Percentiles rank a stretch among this genome's conserved stretches.
phyloP scores from a whole-genome alignment of 306 rosid genomes.

The Prunus padus region DNA sequence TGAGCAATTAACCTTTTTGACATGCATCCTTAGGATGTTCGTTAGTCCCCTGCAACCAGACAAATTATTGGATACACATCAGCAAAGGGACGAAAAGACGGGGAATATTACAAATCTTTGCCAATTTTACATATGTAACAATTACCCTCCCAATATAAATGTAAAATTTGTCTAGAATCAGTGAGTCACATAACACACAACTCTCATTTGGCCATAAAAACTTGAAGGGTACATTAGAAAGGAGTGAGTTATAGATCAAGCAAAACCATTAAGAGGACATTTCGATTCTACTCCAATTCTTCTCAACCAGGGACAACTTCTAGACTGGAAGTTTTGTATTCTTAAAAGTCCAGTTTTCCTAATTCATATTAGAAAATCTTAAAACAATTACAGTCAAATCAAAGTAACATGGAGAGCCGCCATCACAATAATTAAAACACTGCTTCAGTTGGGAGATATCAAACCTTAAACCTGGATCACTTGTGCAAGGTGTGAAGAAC shows the following conservation, averaged over 20 bases:
- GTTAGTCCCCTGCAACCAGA: constrained; percentile 75
- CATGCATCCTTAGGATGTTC: constrained; percentile 82
- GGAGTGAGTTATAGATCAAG: neutral
- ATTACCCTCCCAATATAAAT: neutral
- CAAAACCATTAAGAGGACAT: neutral
- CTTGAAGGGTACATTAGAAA: neutral
- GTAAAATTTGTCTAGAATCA: neutral
- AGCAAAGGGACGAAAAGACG: neutral
- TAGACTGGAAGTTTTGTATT: neutral
- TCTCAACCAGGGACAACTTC: neutral
- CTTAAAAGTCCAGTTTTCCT: neutral
- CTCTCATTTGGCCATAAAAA: neutral
- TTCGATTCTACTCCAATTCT: neutral
- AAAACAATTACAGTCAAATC: neutral
- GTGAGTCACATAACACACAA: neutral
- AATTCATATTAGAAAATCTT: neutral
- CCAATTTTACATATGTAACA: neutral
- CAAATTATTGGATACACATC: constrained; percentile 13
- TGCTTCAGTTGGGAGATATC: constrained; percentile 28
- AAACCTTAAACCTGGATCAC: constrained; percentile 87
- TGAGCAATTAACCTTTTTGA: constrained; percentile 72
- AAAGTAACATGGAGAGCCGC: constrained; percentile 4
- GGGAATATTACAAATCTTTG: neutral
- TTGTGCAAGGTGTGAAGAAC: constrained; percentile 92
- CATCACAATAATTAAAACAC: constrained; percentile 18